Evolutionary conservation across 2,329 filamentous ascomycete species (phyloP).

Genomic region (Penicillium sp.): DNA sequence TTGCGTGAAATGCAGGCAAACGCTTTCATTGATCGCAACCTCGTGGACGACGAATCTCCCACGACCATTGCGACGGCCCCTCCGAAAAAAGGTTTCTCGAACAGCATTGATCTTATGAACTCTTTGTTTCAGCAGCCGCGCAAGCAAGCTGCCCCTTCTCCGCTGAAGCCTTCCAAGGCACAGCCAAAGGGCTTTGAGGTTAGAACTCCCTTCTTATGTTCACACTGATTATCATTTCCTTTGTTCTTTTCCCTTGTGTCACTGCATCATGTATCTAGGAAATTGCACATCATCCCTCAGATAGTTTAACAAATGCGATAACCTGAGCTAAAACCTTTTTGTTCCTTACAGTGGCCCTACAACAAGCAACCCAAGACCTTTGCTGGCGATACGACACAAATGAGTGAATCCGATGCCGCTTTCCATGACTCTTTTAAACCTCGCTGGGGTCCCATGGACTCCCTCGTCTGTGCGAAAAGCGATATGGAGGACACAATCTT

Average conservation of each 20-base stretch:
- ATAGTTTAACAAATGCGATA: slow-evolving; percentile 39
- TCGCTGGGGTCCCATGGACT: slow-evolving; percentile 72
- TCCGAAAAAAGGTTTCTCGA: slow-evolving; percentile 66
- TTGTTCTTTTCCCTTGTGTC: slow-evolving; percentile 45
- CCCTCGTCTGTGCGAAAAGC: slow-evolving; percentile 62
- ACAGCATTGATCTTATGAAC: slow-evolving; percentile 94
- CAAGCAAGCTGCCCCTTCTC: slow-evolving; percentile 44
- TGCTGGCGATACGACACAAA: slow-evolving; percentile 58
- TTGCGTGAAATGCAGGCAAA: slow-evolving; percentile 64
- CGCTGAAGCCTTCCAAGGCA: slow-evolving; percentile 54
- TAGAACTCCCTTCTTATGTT: slow-evolving; percentile 54
- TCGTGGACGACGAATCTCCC: slow-evolving; percentile 33
- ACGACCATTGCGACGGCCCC: slow-evolving; percentile 21
- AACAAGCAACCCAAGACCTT: slow-evolving; percentile 71
- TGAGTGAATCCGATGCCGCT: slow-evolving; percentile 61
- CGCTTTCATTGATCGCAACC: slow-evolving; percentile 51
- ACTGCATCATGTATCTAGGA: slow-evolving; percentile 21
- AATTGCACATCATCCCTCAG: slow-evolving; percentile 14
- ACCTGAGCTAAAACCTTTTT: slow-evolving; percentile 38
- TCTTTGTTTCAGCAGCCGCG: slow-evolving; percentile 75
- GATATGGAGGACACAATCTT: slow-evolving; percentile 27
- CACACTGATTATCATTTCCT: slow-evolving; percentile 32
- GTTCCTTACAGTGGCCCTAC: slow-evolving; percentile 72
- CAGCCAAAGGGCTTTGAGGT: slow-evolving; percentile 78
- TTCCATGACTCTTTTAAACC: slow-evolving; percentile 75